Conservation (phyloP, 495 filamentous ascomycete species). For the Chaetomium cochliodes region DNA sequence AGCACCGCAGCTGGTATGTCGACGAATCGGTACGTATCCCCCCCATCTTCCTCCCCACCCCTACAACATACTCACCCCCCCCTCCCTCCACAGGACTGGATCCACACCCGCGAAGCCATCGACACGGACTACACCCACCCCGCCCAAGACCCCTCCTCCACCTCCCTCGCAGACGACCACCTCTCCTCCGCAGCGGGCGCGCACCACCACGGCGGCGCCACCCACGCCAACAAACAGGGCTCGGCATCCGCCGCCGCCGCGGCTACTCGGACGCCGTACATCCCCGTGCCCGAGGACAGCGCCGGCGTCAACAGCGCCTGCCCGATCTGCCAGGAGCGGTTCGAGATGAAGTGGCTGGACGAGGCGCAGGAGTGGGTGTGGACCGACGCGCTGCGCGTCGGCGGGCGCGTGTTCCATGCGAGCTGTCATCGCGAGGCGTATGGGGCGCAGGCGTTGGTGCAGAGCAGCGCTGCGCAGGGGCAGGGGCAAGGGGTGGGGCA, state of each 20-base stretch:
- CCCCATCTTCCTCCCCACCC: not conserved
- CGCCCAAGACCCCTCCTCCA: slow-evolving; percentile 10
- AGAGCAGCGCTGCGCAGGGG: not conserved
- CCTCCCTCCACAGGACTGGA: slow-evolving; percentile 66
- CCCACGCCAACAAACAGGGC: not conserved
- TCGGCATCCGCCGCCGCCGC: not conserved
- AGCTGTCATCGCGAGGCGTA: slow-evolving; percentile 80
- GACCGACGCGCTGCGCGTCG: slow-evolving; percentile 81
- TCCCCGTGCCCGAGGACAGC: slow-evolving; percentile 72
- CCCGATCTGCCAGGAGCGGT: slow-evolving; percentile 92
- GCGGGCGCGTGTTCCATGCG: slow-evolving; percentile 81
- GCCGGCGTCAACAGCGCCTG: slow-evolving; percentile 68
- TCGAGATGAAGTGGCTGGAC: slow-evolving; percentile 84
- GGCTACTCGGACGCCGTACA: slow-evolving; percentile 57
- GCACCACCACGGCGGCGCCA: not conserved
- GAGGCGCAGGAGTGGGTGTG: slow-evolving; percentile 95
- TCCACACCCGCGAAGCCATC: slow-evolving; percentile 71
- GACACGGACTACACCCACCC: slow-evolving; percentile 56
- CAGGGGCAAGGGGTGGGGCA: not conserved
- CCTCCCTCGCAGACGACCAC: not conserved
- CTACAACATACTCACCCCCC: not conserved
- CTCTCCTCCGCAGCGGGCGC: not conserved
- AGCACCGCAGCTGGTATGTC: slow-evolving; percentile 90
- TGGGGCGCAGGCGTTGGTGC: slow-evolving; percentile 44
- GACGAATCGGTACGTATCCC: slow-evolving; percentile 72